These are phyloP conservation scores for Saturnispora gosingensis DNA, from an alignment of 805 yeast genomes.

Conservation along the genomic window DNA sequence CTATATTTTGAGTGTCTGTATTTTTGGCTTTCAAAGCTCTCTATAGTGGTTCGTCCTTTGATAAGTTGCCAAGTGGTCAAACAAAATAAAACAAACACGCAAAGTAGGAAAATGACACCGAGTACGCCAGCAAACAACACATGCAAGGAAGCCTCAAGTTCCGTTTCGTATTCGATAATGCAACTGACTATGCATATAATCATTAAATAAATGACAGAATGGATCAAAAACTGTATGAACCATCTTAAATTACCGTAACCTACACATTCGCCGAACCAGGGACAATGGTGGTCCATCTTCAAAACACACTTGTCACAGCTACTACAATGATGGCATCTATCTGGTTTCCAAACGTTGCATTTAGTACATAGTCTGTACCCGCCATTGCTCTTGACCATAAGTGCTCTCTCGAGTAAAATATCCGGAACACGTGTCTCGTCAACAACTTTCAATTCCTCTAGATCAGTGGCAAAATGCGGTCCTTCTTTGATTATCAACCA, in stretches of 20 bases:
- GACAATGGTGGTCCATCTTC: slow-evolving; percentile 58
- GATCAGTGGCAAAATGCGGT: slow-evolving; percentile 24
- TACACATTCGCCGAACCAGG: slow-evolving; percentile 88
- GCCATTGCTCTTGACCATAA: slow-evolving; percentile 47
- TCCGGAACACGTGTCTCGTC: slow-evolving; percentile 31
- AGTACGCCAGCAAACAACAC: slow-evolving; percentile 52
- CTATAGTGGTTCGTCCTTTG: slow-evolving; percentile 72
- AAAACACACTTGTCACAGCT: slow-evolving; percentile 38
- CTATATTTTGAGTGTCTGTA: slow-evolving; percentile 33
- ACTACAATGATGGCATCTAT: slow-evolving; percentile 50
- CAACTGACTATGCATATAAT: slow-evolving; percentile 34
- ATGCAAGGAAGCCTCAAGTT: slow-evolving; percentile 40
- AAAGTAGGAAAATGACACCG: slow-evolving; percentile 42
- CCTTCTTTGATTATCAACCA: slow-evolving; percentile 44
- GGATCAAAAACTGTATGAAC: slow-evolving; percentile 64
- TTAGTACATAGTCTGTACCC: slow-evolving; percentile 50
- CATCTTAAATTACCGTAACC: slow-evolving; percentile 75
- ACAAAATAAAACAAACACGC: slow-evolving; percentile 47
- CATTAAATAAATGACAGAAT: slow-evolving; percentile 40
- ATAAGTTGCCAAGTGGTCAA: slow-evolving; percentile 53
- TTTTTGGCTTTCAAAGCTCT: slow-evolving; percentile 50
- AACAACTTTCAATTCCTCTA: slow-evolving; percentile 11
- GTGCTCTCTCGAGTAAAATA: slow-evolving; percentile 30
- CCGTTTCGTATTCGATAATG: slow-evolving; percentile 33
- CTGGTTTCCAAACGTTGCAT: slow-evolving; percentile 52